Evolutionary conservation across 208 protist genomes (phyloP).

Genomic region (Endotrypanum monterogeii): DNA sequence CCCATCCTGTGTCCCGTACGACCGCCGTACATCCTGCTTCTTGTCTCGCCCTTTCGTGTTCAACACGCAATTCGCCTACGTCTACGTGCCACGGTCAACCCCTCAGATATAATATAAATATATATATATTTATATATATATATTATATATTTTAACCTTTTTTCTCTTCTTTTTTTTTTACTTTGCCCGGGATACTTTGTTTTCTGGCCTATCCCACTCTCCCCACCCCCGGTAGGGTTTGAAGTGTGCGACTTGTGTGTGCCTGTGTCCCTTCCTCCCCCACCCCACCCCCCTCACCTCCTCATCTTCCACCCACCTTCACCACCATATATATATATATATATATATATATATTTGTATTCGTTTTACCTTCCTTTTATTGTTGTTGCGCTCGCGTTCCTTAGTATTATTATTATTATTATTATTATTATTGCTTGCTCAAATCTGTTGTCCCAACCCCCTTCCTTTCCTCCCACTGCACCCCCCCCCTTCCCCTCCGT

Average conservation of each 20-base stretch:
- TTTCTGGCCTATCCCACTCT: not conserved
- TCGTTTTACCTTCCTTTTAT: not conserved
- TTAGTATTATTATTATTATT: not conserved
- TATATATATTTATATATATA: not conserved
- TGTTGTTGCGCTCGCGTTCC: not conserved
- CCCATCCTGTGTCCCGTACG: not conserved
- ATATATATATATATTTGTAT: too few species aligned
- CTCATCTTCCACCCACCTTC: not conserved
- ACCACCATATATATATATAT: not conserved
- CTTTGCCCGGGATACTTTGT: not conserved
- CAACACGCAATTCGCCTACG: not conserved
- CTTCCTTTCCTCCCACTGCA: too few species aligned
- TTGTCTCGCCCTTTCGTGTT: not conserved
- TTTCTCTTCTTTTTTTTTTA: not conserved
- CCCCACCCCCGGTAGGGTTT: too few species aligned
- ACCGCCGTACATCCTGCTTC: not conserved
- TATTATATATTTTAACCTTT: not conserved
- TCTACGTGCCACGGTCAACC: not conserved
- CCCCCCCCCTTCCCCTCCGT: too few species aligned
- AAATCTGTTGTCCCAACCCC: too few species aligned
- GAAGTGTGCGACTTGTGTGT: not conserved
- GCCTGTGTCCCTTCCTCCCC: slow-evolving; percentile 1
- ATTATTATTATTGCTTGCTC: too few species aligned
- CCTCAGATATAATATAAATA: too few species aligned
- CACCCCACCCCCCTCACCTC: not conserved